Evolutionary conservation across 768 basidiomycete genomes (phyloP).

Genomic region (Phanerochaete sordida): DNA sequence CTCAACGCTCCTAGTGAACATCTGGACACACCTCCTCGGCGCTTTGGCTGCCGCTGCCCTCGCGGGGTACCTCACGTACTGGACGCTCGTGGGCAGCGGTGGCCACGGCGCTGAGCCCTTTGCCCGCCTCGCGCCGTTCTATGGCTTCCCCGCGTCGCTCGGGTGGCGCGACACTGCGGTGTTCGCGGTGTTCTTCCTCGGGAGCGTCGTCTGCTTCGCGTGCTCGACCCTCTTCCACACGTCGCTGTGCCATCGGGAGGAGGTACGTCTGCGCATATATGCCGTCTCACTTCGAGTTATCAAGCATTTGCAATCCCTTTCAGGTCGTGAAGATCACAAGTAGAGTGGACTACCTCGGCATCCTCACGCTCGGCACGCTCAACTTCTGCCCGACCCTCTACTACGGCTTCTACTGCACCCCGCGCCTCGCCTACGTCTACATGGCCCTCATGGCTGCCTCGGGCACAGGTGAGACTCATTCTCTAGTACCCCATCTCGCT

Average conservation of each 20-base stretch:
- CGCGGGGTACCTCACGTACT: not conserved
- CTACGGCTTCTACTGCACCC: not conserved
- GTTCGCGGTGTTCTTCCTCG: not conserved
- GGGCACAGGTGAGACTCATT: not conserved
- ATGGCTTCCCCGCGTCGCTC: not conserved
- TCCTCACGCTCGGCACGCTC: not conserved
- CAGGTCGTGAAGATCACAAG: not conserved
- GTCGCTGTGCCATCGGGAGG: conserved; percentile 1
- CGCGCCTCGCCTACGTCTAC: not conserved
- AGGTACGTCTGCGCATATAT: not conserved
- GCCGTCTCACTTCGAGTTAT: not conserved
- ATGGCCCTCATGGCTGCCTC: not conserved
- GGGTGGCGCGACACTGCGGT: not conserved
- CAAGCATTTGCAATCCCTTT: not conserved
- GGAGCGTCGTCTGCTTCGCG: not conserved
- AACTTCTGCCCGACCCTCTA: not conserved
- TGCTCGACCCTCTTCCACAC: not conserved
- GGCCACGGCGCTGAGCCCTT: not conserved
- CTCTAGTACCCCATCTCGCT: no score
- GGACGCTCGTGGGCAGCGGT: not conserved
- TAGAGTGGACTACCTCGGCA: not conserved
- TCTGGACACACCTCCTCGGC: not conserved
- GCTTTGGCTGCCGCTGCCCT: not conserved
- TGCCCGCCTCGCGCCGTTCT: not conserved
- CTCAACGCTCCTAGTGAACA: not conserved